phyloP scores from a whole-genome alignment of 2,329 filamentous ascomycete genomes.

The Botrytis paeoniae region DNA sequence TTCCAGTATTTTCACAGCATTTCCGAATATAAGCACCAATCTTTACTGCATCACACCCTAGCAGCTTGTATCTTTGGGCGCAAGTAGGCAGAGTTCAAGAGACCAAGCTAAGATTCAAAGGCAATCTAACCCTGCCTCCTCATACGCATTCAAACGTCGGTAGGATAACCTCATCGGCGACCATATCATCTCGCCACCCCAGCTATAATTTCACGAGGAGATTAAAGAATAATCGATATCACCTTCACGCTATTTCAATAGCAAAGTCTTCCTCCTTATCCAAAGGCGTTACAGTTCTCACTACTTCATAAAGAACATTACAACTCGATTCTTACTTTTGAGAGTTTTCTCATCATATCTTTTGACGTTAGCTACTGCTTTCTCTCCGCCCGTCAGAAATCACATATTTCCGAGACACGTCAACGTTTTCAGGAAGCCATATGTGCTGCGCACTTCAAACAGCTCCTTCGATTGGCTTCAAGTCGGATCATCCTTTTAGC shows the following conservation, averaged over 20 bases:
- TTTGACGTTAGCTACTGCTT: not conserved
- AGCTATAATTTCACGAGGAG: not conserved
- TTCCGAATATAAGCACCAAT: not conserved
- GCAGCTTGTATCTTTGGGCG: not conserved
- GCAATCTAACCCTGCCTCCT: not conserved
- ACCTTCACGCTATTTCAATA: not conserved
- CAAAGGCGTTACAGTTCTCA: not conserved
- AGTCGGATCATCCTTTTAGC: slow-evolving; percentile 33
- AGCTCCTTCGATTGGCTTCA: slow-evolving; percentile 31
- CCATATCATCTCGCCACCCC: not conserved
- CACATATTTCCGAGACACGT: not conserved
- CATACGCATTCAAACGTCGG: not conserved
- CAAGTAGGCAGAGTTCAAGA: slow-evolving; percentile 14
- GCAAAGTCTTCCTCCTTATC: not conserved
- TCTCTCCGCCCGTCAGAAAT: not conserved
- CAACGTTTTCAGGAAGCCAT: slow-evolving; percentile 11
- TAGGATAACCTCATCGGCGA: slow-evolving; percentile 11
- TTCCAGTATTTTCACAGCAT: slow-evolving; percentile 7
- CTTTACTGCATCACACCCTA: not conserved
- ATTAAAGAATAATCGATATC: not conserved
- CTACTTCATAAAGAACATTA: not conserved
- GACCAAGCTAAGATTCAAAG: slow-evolving; percentile 12
- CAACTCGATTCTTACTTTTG: not conserved
- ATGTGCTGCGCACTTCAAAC: slow-evolving; percentile 32
- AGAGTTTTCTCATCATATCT: not conserved